Evolutionary conservation across 2,329 filamentous ascomycete genomes (phyloP).

Genomic region (Pezicula rhizophila): DNA sequence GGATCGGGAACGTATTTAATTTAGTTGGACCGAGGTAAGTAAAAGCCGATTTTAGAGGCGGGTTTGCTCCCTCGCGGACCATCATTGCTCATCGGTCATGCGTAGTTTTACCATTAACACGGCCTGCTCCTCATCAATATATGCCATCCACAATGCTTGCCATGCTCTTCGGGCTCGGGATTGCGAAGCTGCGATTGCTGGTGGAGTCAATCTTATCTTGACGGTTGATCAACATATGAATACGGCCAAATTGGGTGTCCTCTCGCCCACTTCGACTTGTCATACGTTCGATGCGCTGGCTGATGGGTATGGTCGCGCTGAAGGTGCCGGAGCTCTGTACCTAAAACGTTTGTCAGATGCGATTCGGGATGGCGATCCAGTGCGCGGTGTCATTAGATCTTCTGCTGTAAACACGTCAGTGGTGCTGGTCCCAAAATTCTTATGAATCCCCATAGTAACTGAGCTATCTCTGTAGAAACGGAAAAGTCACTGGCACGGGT

Average conservation of each 20-base stretch:
- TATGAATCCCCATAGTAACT: too few species aligned
- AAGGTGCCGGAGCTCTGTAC: constrained; percentile 51
- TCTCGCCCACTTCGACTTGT: constrained; percentile 38
- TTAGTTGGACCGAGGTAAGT: constrained; percentile 22
- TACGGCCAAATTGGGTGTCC: not conserved
- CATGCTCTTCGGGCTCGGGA: too few species aligned
- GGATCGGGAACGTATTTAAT: constrained; percentile 27
- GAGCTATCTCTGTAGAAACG: constrained; percentile 32
- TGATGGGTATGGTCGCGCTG: constrained; percentile 57
- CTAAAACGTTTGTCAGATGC: constrained; percentile 54
- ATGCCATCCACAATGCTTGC: too few species aligned
- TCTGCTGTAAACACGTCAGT: constrained; percentile 36
- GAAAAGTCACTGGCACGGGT: constrained; percentile 39
- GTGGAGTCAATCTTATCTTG: not conserved
- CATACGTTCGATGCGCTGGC: constrained; percentile 51
- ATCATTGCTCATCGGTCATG: too few species aligned
- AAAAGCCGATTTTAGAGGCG: too few species aligned
- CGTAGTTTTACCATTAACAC: not conserved
- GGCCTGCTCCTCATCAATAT: too few species aligned
- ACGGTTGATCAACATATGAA: not conserved
- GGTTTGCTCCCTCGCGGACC: too few species aligned
- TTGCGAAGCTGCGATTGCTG: too few species aligned
- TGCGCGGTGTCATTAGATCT: constrained; percentile 47
- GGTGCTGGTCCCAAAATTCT: too few species aligned
- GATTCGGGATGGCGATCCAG: constrained; percentile 49